Evolutionary conservation across 2,329 filamentous ascomycete species (phyloP), one percentile per base, ranked within the genome.

Genomic region (Exophiala oligosperma): DNA sequence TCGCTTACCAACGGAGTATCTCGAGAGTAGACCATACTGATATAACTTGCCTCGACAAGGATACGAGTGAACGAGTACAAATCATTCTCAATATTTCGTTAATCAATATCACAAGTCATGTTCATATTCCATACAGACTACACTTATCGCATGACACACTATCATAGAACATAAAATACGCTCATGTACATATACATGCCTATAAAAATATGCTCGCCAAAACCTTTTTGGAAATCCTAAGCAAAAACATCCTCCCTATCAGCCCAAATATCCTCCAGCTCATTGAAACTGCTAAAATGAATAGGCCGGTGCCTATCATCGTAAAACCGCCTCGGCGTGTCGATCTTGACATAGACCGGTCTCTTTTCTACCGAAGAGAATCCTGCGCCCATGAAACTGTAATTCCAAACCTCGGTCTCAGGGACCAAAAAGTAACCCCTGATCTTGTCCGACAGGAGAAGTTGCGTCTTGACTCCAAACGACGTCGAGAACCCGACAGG

Each of bases 251-350:
- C 93, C 64, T 85, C 85, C 69, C 92, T 83, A 74, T 99, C 94
- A 48, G 97, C 92, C 85, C 92, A 96, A 43, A 96, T 90, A 75
- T 99, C 93, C 77, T 99, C 94, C 72, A 99, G 76, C 79, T 99
- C 93, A 1, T 92, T 91, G 77, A 99, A 99, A 75, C 92, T 96
- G 73, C 93, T 89, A 83, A 99, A 99, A 77, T 99, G 94, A 56
- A 97, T 79, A 14, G 93, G 92, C 26, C 94, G 85, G 75, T 99
- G 95, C 68, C 92, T 83, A 68, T 92, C 92, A 71, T 89, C 92
- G 77, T 99, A 99, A 77, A 96, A 97, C 7, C 89, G 82, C 62
- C 74, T 59, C 17, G 94, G 94, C 44, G 91, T 95, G 75, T 97
- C 95, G 54, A 99, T 87, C 81, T 94, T 94, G 68, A 97, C 92